These are phyloP conservation scores for Microcyclospora tardicrescens DNA, from an alignment of 2,329 filamentous ascomycete genomes.

Conservation along the genomic window DNA sequence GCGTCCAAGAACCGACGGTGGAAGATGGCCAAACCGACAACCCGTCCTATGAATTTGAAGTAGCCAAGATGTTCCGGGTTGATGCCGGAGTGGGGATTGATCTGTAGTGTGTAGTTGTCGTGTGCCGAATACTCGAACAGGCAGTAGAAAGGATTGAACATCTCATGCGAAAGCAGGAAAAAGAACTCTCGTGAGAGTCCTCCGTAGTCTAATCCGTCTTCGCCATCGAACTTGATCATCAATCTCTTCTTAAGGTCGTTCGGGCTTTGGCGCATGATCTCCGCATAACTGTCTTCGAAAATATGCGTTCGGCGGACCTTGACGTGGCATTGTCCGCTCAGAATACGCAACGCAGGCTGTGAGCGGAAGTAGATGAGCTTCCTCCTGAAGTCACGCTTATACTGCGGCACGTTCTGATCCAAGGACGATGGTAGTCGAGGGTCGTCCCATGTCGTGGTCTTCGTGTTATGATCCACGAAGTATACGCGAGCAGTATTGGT, in stretches of 20 bases:
- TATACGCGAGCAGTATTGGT: slow-evolving; percentile 97
- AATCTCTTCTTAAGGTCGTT: slow-evolving; percentile 94
- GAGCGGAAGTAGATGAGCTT: slow-evolving; percentile 99
- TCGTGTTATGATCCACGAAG: slow-evolving; percentile 98
- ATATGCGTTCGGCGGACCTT: slow-evolving; percentile 95
- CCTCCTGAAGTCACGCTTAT: slow-evolving; percentile 95
- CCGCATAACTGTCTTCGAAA: slow-evolving; percentile 96
- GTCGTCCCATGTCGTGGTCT: slow-evolving; percentile 98
- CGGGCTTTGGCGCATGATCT: slow-evolving; percentile 92
- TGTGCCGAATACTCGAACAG: slow-evolving; percentile 98
- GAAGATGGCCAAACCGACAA: slow-evolving; percentile 95
- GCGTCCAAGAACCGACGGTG: slow-evolving; percentile 94
- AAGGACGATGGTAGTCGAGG: slow-evolving; percentile 87
- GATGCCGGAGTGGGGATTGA: slow-evolving; percentile 98
- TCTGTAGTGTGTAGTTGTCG: slow-evolving; percentile 99
- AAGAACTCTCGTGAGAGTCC: slow-evolving; percentile 98
- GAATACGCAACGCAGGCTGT: slow-evolving; percentile 86
- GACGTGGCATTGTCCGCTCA: slow-evolving; percentile 94
- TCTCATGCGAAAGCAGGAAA: slow-evolving; percentile 96
- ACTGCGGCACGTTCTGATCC: slow-evolving; percentile 96
- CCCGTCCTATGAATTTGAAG: slow-evolving; percentile 98
- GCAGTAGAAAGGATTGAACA: slow-evolving; percentile 99
- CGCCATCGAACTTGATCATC: slow-evolving; percentile 99
- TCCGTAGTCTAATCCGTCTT: slow-evolving; percentile 95
- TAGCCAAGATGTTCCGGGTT: slow-evolving; percentile 99